Evolutionary conservation across 208 protist genomes (phyloP).

Genomic region (Leishmania lainsoni): DNA sequence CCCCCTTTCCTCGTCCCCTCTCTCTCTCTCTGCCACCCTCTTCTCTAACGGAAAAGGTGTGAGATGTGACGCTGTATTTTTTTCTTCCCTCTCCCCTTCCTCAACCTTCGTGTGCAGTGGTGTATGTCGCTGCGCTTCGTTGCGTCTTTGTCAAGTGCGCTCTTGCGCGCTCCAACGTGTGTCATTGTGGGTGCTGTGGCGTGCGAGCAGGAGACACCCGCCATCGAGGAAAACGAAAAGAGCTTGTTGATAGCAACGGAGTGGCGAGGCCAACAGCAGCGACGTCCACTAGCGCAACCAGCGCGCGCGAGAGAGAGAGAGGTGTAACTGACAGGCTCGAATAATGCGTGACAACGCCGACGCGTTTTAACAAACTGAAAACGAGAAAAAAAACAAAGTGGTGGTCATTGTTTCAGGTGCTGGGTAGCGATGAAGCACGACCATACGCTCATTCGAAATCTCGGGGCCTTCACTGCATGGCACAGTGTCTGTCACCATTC

Average conservation of each 20-base stretch:
- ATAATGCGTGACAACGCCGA: slow-evolving; percentile 2
- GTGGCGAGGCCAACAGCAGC: neutral
- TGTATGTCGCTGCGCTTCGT: neutral
- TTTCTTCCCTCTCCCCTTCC: too few relatives aligned
- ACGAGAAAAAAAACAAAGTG: neutral
- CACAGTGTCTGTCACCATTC: neutral
- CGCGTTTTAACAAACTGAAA: slow-evolving; percentile 5
- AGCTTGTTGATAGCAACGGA: neutral
- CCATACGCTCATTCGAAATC: neutral
- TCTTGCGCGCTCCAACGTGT: neutral
- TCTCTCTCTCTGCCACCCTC: neutral
- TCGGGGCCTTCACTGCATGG: neutral
- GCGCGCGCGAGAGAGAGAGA: neutral
- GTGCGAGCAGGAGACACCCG: neutral
- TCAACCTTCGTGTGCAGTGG: neutral
- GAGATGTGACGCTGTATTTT: neutral
- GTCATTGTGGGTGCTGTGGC: neutral
- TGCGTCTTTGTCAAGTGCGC: neutral
- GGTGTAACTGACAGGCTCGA: slow-evolving; percentile 3
- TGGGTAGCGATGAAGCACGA: neutral
- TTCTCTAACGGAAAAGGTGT: neutral
- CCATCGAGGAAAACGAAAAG: neutral
- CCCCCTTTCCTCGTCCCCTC: neutral
- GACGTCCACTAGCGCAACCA: neutral
- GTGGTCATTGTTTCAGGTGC: neutral